Evolutionary conservation across 805 yeast genomes (phyloP).

Genomic region (Ogataea saltuana): DNA sequence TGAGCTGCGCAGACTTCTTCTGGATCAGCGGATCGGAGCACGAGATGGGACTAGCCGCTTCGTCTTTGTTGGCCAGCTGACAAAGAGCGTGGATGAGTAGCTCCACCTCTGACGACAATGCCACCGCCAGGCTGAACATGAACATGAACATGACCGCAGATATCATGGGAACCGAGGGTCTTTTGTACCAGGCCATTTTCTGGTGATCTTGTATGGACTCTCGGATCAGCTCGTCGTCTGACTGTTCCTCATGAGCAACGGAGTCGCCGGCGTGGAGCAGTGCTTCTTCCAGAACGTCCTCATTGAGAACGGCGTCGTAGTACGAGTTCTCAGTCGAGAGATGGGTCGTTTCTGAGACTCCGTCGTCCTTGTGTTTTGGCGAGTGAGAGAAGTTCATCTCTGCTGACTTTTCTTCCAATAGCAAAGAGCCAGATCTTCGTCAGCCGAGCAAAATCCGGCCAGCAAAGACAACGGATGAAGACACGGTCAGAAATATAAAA

Average conservation of each 20-base stretch:
- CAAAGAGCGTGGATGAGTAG: conserved; percentile 43
- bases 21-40: conserved; percentile 47
- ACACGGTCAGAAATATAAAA: no score
- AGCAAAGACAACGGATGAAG: no score
- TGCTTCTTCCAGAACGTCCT: conserved; percentile 43
- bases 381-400: neutral
- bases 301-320: conserved; percentile 16
- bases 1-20: conserved; percentile 46
- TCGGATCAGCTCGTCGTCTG: conserved; percentile 48
- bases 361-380: neutral
- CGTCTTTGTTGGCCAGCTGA: conserved; percentile 27
- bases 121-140: conserved; percentile 43
- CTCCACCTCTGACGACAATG: conserved; percentile 40
- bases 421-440: no score
- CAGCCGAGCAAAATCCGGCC: no score
- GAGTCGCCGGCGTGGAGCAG: conserved; percentile 33
- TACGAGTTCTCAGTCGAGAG: conserved; percentile 10
- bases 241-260: conserved; percentile 34
- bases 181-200: conserved; percentile 49
- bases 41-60: conserved; percentile 6
- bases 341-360: neutral
- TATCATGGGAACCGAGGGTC: conserved; percentile 58
- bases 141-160: conserved; percentile 43
- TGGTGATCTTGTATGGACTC: conserved; percentile 45
- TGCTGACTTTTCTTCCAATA: no score